Conservation (phyloP, 768 basidiomycete genomes). For the Mrakia gelida region DNA sequence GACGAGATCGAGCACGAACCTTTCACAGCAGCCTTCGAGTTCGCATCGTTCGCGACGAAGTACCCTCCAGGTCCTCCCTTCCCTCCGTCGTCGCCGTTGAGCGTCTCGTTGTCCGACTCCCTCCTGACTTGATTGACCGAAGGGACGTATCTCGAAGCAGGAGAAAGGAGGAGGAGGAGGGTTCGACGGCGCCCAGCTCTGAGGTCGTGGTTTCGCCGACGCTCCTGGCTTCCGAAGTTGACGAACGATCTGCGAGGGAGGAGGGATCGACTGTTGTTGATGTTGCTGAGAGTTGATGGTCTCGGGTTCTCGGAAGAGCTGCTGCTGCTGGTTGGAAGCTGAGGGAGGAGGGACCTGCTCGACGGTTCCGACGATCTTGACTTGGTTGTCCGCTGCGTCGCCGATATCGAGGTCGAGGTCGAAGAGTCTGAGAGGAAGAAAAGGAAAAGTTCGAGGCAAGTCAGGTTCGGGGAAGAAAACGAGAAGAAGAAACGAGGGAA, state of each 20-base stretch:
- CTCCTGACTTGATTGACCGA: not conserved
- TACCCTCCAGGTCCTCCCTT: not conserved
- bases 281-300: not conserved
- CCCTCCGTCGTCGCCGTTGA: not conserved
- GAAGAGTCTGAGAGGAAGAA: not conserved
- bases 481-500: not conserved
- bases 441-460: not conserved
- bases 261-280: not conserved
- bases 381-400: not conserved
- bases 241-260: not conserved
- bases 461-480: not conserved
- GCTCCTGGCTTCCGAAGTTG: not conserved
- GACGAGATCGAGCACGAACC: too few relatives aligned
- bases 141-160: too few relatives aligned
- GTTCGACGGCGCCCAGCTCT: not conserved
- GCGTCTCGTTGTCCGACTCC: not conserved
- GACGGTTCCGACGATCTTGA: not conserved
- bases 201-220: not conserved
- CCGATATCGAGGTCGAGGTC: constrained; percentile 12
- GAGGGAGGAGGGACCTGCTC: not conserved
- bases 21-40: too few relatives aligned
- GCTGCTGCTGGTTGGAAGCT: not conserved
- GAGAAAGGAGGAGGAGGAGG: not conserved
- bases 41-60: too few relatives aligned
- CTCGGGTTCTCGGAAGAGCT: not conserved